phyloP scores from a whole-genome alignment of 345 rosid species.

The Cardamine chenopodiifolia region DNA sequence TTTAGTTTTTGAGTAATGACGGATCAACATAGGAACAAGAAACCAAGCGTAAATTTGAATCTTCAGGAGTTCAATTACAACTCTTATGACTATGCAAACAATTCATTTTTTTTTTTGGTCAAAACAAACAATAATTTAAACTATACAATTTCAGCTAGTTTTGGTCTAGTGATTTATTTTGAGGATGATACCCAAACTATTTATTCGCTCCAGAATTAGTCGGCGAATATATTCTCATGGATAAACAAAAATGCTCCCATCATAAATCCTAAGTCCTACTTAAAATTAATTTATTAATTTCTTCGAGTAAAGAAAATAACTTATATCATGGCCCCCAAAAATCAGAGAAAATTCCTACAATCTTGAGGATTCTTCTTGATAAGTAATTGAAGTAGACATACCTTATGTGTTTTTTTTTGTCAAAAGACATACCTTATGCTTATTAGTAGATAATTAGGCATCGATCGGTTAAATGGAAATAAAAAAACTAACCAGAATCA shows the following conservation, averaged over 20 bases:
- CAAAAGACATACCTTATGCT: too few species aligned
- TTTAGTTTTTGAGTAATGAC: background rate
- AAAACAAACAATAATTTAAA: too few species aligned
- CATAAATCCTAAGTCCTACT: background rate
- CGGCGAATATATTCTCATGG: background rate
- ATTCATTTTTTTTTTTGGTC: too few species aligned
- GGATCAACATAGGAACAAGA: background rate
- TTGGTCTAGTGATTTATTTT: background rate
- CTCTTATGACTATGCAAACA: background rate
- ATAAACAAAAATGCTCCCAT: background rate
- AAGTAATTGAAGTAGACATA: background rate
- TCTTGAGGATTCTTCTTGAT: slow-evolving; percentile 10
- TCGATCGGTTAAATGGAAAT: background rate
- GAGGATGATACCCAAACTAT: background rate
- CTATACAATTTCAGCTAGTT: background rate
- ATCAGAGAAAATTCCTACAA: background rate
- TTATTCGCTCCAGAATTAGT: background rate
- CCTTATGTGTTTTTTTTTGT: too few species aligned
- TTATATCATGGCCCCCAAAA: background rate
- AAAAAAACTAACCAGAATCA: background rate
- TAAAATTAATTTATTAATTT: background rate
- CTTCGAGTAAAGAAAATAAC: background rate
- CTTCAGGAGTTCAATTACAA: background rate
- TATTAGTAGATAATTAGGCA: background rate
- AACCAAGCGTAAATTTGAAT: background rate